These are phyloP conservation scores for Xylaria sp. DNA, from an alignment of 2,329 filamentous ascomycete genomes.

Conservation along the genomic window DNA sequence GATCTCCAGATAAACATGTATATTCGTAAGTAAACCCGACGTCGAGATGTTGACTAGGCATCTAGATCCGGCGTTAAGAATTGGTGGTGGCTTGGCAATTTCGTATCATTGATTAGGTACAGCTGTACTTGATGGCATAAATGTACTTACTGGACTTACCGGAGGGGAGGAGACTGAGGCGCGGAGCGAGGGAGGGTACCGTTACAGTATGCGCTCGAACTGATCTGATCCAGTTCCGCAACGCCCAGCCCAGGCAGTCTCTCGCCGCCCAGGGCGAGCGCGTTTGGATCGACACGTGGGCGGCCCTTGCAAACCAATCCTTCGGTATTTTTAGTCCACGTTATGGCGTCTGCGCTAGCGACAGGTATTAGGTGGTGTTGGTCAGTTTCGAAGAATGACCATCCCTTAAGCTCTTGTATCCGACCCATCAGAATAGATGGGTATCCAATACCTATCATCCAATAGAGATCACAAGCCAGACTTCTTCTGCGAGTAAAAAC, in stretches of 20 bases:
- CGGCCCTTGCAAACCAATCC: conserved; percentile 32
- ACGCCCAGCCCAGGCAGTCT: conserved; percentile 11
- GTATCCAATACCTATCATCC: neutral
- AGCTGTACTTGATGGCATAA: conserved; percentile 1
- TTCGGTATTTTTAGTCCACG: conserved; percentile 36
- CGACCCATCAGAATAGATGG: neutral
- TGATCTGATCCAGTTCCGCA: conserved; percentile 6
- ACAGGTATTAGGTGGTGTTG: neutral
- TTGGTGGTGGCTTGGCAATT: conserved; percentile 13
- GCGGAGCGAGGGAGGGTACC: no score
- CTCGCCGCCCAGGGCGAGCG: neutral
- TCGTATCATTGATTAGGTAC: conserved; percentile 3
- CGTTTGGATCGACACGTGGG: conserved; percentile 37
- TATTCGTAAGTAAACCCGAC: neutral
- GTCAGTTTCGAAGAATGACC: conserved; percentile 12
- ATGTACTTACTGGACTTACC: no score
- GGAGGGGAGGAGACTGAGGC: no score
- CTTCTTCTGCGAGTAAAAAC: neutral
- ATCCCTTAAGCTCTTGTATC: conserved; percentile 12
- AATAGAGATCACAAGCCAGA: neutral
- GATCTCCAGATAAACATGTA: neutral
- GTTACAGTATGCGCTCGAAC: neutral
- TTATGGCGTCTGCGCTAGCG: conserved; percentile 16
- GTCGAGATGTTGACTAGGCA: neutral
- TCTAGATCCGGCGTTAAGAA: conserved; percentile 6